These are phyloP conservation scores for Ceratobasidium sp. DNA, from an alignment of 1,284 basidiomycete species.

Conservation along the genomic window DNA sequence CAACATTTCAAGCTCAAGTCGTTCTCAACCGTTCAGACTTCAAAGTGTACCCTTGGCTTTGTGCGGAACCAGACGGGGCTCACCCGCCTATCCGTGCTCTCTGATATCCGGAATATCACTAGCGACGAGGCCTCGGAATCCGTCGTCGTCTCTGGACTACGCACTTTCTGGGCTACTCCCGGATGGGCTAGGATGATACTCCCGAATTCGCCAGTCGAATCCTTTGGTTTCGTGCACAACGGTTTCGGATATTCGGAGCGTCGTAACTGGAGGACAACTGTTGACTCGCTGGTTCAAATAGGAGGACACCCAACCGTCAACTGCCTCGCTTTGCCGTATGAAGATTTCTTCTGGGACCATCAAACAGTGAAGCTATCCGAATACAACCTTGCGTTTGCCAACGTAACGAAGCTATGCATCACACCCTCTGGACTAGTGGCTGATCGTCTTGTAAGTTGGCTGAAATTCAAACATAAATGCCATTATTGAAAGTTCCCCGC, in stretches of 20 bases:
- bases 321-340: background rate
- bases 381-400: background rate
- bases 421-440: background rate
- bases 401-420: background rate
- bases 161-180: constrained; percentile 1
- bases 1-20: background rate
- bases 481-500: background rate
- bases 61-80: background rate
- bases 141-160: background rate
- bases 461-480: background rate
- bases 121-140: background rate
- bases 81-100: background rate
- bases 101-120: background rate
- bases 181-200: background rate
- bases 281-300: background rate
- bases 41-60: background rate
- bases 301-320: background rate
- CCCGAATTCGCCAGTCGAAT: background rate
- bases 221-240: background rate
- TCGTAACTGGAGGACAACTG: background rate
- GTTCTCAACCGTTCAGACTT: background rate
- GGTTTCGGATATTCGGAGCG: background rate
- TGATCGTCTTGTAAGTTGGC: background rate
- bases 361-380: background rate
- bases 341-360: constrained; percentile 20